phyloP scores from a whole-genome alignment of 2,329 filamentous ascomycete genomes.

The Aspergillus sp. region DNA sequence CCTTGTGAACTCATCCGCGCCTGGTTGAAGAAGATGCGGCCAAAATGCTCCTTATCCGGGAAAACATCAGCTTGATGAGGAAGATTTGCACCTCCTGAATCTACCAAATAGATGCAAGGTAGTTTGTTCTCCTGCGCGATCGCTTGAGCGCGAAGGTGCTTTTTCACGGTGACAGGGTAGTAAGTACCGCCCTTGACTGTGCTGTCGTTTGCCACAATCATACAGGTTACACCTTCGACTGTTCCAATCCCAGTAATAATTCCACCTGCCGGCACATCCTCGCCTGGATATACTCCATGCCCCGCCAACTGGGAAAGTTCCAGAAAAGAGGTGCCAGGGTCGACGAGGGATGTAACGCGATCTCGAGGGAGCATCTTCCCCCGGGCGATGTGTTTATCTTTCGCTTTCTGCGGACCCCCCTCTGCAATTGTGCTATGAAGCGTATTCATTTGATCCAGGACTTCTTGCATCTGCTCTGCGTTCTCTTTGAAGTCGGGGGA shows the following conservation, averaged over 20 bases:
- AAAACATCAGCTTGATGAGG: constrained; percentile 96
- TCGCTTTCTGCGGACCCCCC: constrained; percentile 78
- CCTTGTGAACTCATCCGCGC: constrained; percentile 85
- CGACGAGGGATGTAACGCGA: constrained; percentile 80
- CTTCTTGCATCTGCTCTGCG: constrained; percentile 70
- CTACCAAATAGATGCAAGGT: constrained; percentile 90
- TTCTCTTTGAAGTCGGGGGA: constrained; percentile 83
- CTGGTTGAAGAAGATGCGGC: constrained; percentile 97
- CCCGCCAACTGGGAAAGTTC: constrained; percentile 93
- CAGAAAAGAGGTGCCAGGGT: constrained; percentile 85
- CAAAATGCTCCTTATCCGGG: constrained; percentile 91
- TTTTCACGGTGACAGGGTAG: constrained; percentile 96
- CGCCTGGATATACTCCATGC: constrained; percentile 79
- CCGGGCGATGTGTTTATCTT: constrained; percentile 80
- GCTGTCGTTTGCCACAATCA: constrained; percentile 94
- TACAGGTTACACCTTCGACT: constrained; percentile 85
- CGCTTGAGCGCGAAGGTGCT: constrained; percentile 88
- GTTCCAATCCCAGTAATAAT: constrained; percentile 91
- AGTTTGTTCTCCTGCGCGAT: constrained; percentile 84
- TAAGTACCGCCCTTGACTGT: constrained; percentile 98
- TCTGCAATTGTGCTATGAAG: constrained; percentile 71
- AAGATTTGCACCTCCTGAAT: constrained; percentile 92
- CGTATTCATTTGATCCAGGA: constrained; percentile 66
- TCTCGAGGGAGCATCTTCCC: constrained; percentile 95
- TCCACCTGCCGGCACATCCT: constrained; percentile 83